These are phyloP conservation scores for Populus nigra DNA, from an alignment of 345 rosid species.

Conservation along the genomic window DNA sequence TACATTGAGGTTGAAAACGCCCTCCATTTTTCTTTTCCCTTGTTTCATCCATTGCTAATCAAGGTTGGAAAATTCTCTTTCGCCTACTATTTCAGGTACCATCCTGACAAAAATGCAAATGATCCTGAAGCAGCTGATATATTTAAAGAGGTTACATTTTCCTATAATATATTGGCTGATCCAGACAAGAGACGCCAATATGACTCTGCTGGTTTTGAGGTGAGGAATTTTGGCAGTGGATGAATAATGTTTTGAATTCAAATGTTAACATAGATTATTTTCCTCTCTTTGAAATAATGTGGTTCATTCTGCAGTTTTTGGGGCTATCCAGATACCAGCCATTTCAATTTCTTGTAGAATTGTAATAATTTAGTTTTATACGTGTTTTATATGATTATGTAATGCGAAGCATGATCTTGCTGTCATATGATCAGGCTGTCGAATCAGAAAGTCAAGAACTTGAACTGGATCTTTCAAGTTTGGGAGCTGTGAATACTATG, in stretches of 20 bases:
- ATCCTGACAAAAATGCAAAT: slow-evolving; percentile 97
- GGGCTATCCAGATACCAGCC: not conserved
- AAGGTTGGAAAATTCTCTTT: not conserved
- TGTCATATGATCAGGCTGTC: slow-evolving; percentile 53
- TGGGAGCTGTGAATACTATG: slow-evolving; percentile 93
- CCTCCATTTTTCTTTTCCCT: not conserved
- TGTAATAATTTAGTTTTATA: not conserved
- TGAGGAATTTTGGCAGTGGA: slow-evolving; percentile 27
- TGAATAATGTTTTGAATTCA: not conserved
- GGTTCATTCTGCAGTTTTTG: not conserved
- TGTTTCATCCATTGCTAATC: not conserved
- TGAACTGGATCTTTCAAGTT: slow-evolving; percentile 94
- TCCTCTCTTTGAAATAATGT: not conserved
- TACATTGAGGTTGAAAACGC: not conserved
- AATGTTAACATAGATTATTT: not conserved
- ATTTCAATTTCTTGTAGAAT: not conserved
- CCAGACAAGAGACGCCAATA: slow-evolving; percentile 81
- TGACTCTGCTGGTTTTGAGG: slow-evolving; percentile 98
- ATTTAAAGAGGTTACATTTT: slow-evolving; percentile 93
- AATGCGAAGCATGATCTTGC: slow-evolving; percentile 9
- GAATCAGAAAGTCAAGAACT: slow-evolving; percentile 76
- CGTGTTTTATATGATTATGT: slow-evolving; percentile 5
- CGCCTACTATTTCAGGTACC: slow-evolving; percentile 61
- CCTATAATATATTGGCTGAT: slow-evolving; percentile 87
- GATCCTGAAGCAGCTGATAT: slow-evolving; percentile 88